Conservation (phyloP, 495 filamentous ascomycete genomes). For the Talaromyces ruber region DNA sequence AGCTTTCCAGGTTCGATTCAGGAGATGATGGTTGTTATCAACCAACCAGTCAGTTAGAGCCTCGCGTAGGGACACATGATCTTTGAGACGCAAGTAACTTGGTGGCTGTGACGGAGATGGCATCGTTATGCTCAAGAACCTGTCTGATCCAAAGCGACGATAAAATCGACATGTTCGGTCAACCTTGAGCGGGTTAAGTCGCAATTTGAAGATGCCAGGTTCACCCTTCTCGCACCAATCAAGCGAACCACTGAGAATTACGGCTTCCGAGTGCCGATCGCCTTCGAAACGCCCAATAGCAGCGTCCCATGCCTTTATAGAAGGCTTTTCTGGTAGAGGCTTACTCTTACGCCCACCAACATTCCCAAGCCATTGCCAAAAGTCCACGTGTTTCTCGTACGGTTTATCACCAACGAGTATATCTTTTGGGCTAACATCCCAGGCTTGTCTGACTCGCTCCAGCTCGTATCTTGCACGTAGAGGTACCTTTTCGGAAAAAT, state of each 20-base stretch:
- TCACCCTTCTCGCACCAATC: constrained; percentile 27
- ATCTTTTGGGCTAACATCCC: constrained; percentile 21
- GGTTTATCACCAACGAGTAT: constrained; percentile 21
- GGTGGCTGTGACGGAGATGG: constrained; percentile 30
- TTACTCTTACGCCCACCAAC: constrained; percentile 21
- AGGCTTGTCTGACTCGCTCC: constrained; percentile 27
- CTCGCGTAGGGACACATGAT: constrained; percentile 22
- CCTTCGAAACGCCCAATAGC: constrained; percentile 23
- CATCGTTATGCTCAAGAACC: constrained; percentile 35
- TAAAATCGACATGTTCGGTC: constrained; percentile 39
- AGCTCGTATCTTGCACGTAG: constrained; percentile 39
- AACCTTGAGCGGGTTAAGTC: constrained; percentile 30
- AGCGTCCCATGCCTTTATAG: constrained; percentile 31
- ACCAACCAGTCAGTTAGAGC: constrained; percentile 34
- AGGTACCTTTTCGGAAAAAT: constrained; percentile 20
- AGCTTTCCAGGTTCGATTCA: constrained; percentile 38
- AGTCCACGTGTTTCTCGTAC: constrained; percentile 20
- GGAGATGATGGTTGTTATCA: constrained; percentile 27
- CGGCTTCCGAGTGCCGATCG: constrained; percentile 28
- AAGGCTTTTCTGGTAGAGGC: constrained; percentile 29
- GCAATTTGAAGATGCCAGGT: constrained; percentile 31
- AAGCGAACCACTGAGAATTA: constrained; percentile 33
- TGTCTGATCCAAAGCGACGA: constrained; percentile 39
- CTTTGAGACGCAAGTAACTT: constrained; percentile 15
- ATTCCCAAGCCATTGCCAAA: constrained; percentile 29